Percentiles rank a stretch among this genome's conserved stretches.
These are phyloP conservation scores for Pythium phragmitis DNA, from an alignment of 352 stramenopile genomes.

Conservation along the genomic window DNA sequence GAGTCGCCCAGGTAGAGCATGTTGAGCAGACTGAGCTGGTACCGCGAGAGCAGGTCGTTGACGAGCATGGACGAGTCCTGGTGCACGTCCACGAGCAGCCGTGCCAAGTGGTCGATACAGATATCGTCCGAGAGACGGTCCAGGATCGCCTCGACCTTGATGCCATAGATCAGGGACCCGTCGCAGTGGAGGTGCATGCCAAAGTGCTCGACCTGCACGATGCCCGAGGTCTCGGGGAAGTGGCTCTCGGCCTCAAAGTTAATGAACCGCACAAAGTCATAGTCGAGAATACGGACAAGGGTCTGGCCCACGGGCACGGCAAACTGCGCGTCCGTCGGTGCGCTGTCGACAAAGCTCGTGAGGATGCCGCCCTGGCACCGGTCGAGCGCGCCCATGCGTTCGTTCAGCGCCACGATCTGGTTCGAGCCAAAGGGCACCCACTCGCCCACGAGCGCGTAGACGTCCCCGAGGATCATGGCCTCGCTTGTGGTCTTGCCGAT, in stretches of 20 bases:
- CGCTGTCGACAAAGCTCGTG: conserved; percentile 90
- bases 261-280: conserved; percentile 96
- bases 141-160: conserved; percentile 96
- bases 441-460: conserved; percentile 96
- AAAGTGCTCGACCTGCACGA: conserved; percentile 97
- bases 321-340: conserved; percentile 84
- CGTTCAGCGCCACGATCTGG: conserved; percentile 97
- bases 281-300: conserved; percentile 95
- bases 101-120: conserved; percentile 94
- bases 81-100: conserved; percentile 96
- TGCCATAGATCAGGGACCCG: conserved; percentile 81
- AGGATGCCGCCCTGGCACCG: conserved; percentile 96
- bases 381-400: conserved; percentile 95
- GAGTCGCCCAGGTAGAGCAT: conserved; percentile 96
- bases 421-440: conserved; percentile 98
- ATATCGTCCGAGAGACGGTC: conserved; percentile 96
- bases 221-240: conserved; percentile 92
- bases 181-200: conserved; percentile 86
- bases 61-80: conserved; percentile 95
- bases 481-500: conserved; percentile 92
- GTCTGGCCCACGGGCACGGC: conserved; percentile 91
- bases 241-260: conserved; percentile 98
- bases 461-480: conserved; percentile 94
- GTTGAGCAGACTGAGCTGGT: conserved; percentile 95
- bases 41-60: conserved; percentile 94